These are phyloP conservation scores for Furcasterigmium furcatum DNA, from an alignment of 2,329 filamentous ascomycete genomes.

Conservation along the genomic window DNA sequence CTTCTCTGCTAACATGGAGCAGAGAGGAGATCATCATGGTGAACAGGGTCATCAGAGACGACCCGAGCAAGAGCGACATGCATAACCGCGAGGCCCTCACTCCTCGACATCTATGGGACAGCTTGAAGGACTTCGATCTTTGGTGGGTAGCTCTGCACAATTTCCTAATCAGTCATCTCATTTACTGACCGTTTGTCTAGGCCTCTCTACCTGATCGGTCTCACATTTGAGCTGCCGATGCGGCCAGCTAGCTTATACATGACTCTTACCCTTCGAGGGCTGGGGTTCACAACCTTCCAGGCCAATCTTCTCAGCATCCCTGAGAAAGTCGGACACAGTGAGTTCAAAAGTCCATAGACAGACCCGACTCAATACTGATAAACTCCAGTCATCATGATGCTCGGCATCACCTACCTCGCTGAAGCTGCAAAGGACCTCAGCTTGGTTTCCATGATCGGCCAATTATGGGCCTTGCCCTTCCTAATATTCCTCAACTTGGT, in stretches of 20 bases:
- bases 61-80: slow-evolving; percentile 58
- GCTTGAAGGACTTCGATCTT: slow-evolving; percentile 46
- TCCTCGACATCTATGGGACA: slow-evolving; percentile 44
- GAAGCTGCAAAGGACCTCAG: slow-evolving; percentile 47
- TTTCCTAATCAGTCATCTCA: neutral
- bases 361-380: neutral
- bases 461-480: slow-evolving; percentile 60
- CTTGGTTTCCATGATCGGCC: slow-evolving; percentile 38
- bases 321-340: slow-evolving; percentile 30
- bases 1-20: neutral
- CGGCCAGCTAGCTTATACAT: slow-evolving; percentile 49
- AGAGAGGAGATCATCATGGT: slow-evolving; percentile 58
- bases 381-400: slow-evolving; percentile 3
- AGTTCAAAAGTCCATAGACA: neutral
- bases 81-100: slow-evolving; percentile 57
- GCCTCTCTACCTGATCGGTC: slow-evolving; percentile 49
- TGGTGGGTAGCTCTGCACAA: slow-evolving; percentile 17
- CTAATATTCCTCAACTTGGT: slow-evolving; percentile 44
- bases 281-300: slow-evolving; percentile 59
- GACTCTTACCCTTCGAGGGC: slow-evolving; percentile 52
- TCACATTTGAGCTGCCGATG: slow-evolving; percentile 51
- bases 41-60: slow-evolving; percentile 56
- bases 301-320: slow-evolving; percentile 64
- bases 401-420: slow-evolving; percentile 40
- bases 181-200: neutral